Conservation (phyloP, 495 filamentous ascomycete species). For the Xylaria telfairii region DNA sequence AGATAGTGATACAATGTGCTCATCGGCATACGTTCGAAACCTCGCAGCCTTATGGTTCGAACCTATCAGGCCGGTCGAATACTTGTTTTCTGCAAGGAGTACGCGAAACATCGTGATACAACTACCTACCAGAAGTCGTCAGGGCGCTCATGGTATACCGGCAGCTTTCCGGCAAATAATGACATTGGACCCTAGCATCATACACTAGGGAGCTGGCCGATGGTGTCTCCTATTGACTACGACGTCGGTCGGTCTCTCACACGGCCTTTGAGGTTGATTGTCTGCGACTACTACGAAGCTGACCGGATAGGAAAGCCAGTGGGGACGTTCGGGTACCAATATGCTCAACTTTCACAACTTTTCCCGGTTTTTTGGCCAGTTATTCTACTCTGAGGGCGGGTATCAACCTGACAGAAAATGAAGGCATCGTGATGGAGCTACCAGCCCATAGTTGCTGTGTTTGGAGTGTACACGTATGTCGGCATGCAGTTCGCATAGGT, state of each 20-base stretch:
- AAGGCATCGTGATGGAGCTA: slow-evolving; percentile 30
- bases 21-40: slow-evolving; percentile 9
- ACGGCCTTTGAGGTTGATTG: slow-evolving; percentile 6
- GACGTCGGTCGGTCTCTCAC: slow-evolving; percentile 6
- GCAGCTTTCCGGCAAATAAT: slow-evolving; percentile 26
- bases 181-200: slow-evolving; percentile 13
- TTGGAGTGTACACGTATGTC: slow-evolving; percentile 27
- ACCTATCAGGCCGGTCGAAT: slow-evolving; percentile 6
- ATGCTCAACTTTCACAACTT: slow-evolving; percentile 13
- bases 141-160: not conserved
- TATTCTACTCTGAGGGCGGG: not conserved
- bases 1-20: slow-evolving; percentile 12
- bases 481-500: slow-evolving; percentile 31
- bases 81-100: slow-evolving; percentile 10
- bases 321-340: slow-evolving; percentile 25
- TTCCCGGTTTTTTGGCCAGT: slow-evolving; percentile 5
- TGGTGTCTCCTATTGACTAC: slow-evolving; percentile 12
- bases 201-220: slow-evolving; percentile 21
- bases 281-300: slow-evolving; percentile 2
- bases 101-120: slow-evolving; percentile 21
- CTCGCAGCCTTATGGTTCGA: slow-evolving; percentile 21
- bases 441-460: slow-evolving; percentile 19
- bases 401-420: slow-evolving; percentile 22
- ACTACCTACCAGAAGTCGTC: slow-evolving; percentile 8
- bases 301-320: slow-evolving; percentile 7